These are phyloP conservation scores for Wallacemonas sp. DNA, from an alignment of 208 protist species.

Conservation along the genomic window DNA sequence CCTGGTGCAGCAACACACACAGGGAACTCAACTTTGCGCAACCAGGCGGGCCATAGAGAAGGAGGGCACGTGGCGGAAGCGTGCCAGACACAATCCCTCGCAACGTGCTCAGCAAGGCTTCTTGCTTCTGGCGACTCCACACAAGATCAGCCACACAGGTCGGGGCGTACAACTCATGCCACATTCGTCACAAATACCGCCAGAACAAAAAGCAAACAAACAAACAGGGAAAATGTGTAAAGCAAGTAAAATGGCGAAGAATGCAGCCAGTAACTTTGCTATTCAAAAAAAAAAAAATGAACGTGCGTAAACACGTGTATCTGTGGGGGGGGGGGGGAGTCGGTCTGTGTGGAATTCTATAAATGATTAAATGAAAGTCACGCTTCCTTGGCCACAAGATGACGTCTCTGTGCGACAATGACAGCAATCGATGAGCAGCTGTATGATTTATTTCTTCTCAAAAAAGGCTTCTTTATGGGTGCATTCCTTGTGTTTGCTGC, in stretches of 20 bases:
- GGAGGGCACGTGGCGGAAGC: constrained; percentile 30
- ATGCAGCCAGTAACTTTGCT: too few species aligned
- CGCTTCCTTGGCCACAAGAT: too few species aligned
- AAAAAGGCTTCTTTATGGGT: too few species aligned
- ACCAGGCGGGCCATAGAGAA: constrained; percentile 82
- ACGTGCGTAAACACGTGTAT: too few species aligned
- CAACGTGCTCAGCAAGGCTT: constrained; percentile 35
- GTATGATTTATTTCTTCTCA: too few species aligned
- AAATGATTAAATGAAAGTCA: too few species aligned
- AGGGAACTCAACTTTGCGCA: constrained; percentile 73
- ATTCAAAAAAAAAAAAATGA: too few species aligned
- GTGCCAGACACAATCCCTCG: constrained; percentile 21
- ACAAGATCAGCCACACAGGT: constrained; percentile 35
- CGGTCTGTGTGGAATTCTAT: too few species aligned
- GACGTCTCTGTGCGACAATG: too few species aligned
- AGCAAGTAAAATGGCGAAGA: constrained; percentile 3
- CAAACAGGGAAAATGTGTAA: neutral
- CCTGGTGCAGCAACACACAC: constrained; percentile 37
- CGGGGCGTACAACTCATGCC: constrained; percentile 73
- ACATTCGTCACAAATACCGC: constrained; percentile 41
- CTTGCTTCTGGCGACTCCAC: constrained; percentile 80
- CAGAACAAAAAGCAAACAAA: neutral
- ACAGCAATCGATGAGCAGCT: too few species aligned
- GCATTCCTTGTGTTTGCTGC: too few species aligned
- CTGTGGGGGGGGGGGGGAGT: too few species aligned